phyloP scores from a whole-genome alignment of 2,329 filamentous ascomycete genomes.

The Bertia moriformis region DNA sequence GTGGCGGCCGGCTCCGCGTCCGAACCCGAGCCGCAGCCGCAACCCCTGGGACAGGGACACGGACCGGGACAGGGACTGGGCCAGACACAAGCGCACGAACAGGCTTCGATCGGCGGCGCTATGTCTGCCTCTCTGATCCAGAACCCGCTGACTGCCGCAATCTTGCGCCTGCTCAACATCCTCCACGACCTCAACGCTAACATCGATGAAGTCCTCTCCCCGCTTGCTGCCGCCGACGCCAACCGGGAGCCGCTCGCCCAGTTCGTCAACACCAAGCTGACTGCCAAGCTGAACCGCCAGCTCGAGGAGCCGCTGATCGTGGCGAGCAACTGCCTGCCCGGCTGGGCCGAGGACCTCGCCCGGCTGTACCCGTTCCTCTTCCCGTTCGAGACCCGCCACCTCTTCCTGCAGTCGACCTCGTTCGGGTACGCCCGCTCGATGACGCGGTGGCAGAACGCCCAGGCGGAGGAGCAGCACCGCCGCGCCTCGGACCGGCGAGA shows the following conservation, averaged over 20 bases:
- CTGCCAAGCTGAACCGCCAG: slow-evolving; percentile 91
- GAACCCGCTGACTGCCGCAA: slow-evolving; percentile 71
- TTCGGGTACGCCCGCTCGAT: slow-evolving; percentile 97
- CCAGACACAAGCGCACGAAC: no score
- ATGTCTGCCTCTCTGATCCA: slow-evolving; percentile 71
- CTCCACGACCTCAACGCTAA: slow-evolving; percentile 87
- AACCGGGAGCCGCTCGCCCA: slow-evolving; percentile 75
- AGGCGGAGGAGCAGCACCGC: slow-evolving; percentile 64
- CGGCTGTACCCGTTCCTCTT: slow-evolving; percentile 92
- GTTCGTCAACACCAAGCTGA: slow-evolving; percentile 97
- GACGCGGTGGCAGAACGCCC: slow-evolving; percentile 89
- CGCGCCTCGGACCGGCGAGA: slow-evolving; percentile 84
- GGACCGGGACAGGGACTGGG: no score
- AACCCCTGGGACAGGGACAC: no score
- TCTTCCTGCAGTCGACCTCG: slow-evolving; percentile 94
- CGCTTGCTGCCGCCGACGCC: no score
- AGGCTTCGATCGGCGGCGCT: slow-evolving; percentile 30
- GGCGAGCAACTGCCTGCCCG: slow-evolving; percentile 86
- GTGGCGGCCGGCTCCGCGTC: not conserved
- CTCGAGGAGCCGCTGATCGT: slow-evolving; percentile 93
- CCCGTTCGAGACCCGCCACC: slow-evolving; percentile 89
- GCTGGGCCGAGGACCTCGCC: slow-evolving; percentile 89
- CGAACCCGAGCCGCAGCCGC: not conserved
- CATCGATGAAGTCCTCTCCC: slow-evolving; percentile 74
- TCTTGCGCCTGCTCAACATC: slow-evolving; percentile 75